Evolutionary conservation across 352 stramenopile genomes (phyloP), one percentile per base, ranked within the genome.

Genomic region (Phytopythium helicoides): DNA sequence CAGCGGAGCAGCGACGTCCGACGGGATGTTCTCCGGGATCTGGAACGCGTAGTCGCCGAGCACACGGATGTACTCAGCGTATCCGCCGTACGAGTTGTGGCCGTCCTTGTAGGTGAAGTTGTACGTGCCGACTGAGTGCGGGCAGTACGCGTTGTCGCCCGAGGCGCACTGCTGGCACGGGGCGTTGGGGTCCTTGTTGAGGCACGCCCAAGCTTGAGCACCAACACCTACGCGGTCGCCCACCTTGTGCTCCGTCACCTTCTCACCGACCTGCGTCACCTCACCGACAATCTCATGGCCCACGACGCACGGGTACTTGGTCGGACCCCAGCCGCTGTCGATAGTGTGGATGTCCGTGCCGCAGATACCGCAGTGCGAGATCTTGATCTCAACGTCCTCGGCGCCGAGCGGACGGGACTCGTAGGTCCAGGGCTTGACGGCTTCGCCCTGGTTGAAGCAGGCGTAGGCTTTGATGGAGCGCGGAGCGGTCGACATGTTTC

Each of bases 201-300:
- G 48, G 55, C 86, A 95, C 8, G 68, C 71, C 54, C 73, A 85
- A 21, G 86, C 81, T 46, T 92, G 76, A 11, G 75, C 85, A 21
- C 87, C 87, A 28, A 96, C 84, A 35, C 87, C 86, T 2, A 90
- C 82, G 14, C 66, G 54, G 60, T 95, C 81, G 12, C 87, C 87
- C 7, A 92, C 77, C 35, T 73, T 64, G 40, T 93, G 73, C 18
- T 75, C 62, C 35, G 58, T 71, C 2, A 96, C 86, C 1, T 80
- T 53, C 3, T 49, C n/a, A 2, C 74, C 74, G 0, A 51, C 65
- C n/a, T 52, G 41, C 6, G n/a, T n/a, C n/a, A n/a, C n/a, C n/a
- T n/a, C n/a, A n/a, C n/a, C n/a, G n/a, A n/a, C n/a, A n/a, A n/a
- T 86, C 57, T 86, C 71, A 47, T 83, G 74, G 18, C 72, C 75